Evolutionary conservation across 169 alveolate genomes (phyloP), one percentile per base, ranked within the genome.

Genomic region (Cryptosporidium ubiquitum): DNA sequence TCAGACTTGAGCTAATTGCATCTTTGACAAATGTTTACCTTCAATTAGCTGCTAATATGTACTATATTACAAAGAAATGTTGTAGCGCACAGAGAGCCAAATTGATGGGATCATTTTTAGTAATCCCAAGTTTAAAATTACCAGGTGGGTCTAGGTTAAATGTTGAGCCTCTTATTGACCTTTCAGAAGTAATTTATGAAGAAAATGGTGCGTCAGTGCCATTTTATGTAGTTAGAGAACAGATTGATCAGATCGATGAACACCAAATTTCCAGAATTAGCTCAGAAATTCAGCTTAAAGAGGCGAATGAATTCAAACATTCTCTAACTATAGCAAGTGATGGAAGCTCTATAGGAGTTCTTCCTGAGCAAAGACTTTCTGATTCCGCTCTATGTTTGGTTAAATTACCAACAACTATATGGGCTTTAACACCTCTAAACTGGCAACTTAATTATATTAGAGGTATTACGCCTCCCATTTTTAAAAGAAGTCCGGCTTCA

Each of bases 171-270:
- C 42, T 79, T 23, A 31, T 79, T 7, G 29, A 79, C 44, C 60
- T 79, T 23, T 26, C 68, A 6, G 64, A 79, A 12, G 23, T 23
- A 0, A 23, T 14, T 39, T 79, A 44, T 61, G 75, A 29, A 16
- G 79, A 79, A 42, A 79, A 79, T 79, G 89, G 89, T 79, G 89
- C 79, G 4, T 61, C 89, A 9, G 40, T 79, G 1, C 89, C 89
- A 5, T 79, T 79, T 79, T 40, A 12, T 79, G 89, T 79, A 23
- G 66, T 79, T 5, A 79, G 75, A 64, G 85, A 73, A 51, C 70
- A 52, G 26, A 10, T 33, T n/a, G 33, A 73, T n/a, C 68, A 39
- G 31, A 31, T 6, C 2, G 52, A 61, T 47, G 89, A 79, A 42
- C 14, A 79, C 7, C 5, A 3, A 31, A 52, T 55, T 16, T 51